Conservation (phyloP, 805 yeast genomes). For the Novakomyces olei region DNA sequence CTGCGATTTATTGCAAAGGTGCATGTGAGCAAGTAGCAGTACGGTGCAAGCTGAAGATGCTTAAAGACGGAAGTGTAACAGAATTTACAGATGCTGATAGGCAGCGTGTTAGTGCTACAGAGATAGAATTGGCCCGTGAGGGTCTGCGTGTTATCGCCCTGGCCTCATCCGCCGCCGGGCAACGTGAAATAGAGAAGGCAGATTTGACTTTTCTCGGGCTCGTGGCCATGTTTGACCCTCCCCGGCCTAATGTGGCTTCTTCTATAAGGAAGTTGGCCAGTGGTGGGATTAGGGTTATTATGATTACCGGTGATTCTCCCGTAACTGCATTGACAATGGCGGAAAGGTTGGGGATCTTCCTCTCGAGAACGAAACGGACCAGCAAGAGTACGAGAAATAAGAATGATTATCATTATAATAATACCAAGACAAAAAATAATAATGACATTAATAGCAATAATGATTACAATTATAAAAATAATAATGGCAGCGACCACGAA, state of each 20-base stretch:
- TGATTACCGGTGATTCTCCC: conserved; percentile 92
- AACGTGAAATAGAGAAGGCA: conserved; percentile 20
- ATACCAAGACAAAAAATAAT: no score
- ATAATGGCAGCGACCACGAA: conserved; percentile 2
- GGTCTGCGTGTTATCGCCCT: conserved; percentile 75
- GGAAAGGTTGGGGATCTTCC: conserved; percentile 69
- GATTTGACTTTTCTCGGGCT: conserved; percentile 64
- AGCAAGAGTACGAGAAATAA: no score
- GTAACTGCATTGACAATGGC: conserved; percentile 74
- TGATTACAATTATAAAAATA: no score
- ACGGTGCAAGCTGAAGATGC: conserved; percentile 36
- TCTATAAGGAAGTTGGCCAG: conserved; percentile 56
- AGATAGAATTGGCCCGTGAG: conserved; percentile 46
- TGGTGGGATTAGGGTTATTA: conserved; percentile 93
- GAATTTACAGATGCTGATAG: conserved; percentile 32
- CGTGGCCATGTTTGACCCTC: conserved; percentile 95
- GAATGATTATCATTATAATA: no score
- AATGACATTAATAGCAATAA: no score
- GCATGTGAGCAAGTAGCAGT: conserved; percentile 58
- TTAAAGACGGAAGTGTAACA: conserved; percentile 35
- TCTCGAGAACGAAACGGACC: no score
- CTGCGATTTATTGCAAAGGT: conserved; percentile 56
- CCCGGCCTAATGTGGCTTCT: conserved; percentile 61
- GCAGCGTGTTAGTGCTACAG: conserved; percentile 29
- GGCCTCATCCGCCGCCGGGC: conserved; percentile 26